Base-by-base conservation (phyloP, 2,329 filamentous ascomycete genomes). In the Tolypocladium tundrense region DNA sequence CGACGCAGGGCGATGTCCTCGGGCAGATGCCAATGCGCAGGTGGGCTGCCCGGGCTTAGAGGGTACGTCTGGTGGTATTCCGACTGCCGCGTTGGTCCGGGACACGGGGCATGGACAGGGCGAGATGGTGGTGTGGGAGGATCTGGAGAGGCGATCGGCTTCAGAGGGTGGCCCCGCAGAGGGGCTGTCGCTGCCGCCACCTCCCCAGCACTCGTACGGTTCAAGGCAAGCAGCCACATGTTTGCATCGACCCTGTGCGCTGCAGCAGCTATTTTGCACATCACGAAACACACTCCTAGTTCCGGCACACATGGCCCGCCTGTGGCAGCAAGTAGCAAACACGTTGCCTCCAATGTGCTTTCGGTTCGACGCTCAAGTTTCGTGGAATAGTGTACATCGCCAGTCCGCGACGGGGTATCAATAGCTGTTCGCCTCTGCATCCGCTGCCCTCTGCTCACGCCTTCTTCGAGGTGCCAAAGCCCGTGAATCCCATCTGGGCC, bases 401-500 rank as follows among this genome's bases (percentile, higher is more conserved):
- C 31, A 37, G 31, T 21, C 19, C 48, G 31, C 21, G 35, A 40
- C 52, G 40, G 56, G 56, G 56, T 57, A 57, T 57, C 56, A 53
- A 53, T 45, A 21, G 19, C 13, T 37, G 19, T 21, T 14, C 31
- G 13, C 31, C 31, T 35, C 19, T 11, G 31, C 31, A 35, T 31
- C 53, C 40, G 21, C n/a, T 11, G 2, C 10, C 13, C 56, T 42
- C 58, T 33, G 16, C 48, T 67, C 64, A 75, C 11, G 9, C 40
- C 71, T 80, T 83, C 66, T 82, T 82, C 3, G 81, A 80, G 10
- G 75, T 75, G 10, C 85, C 84, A 70, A 88, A 88, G 0, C 84
- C 84, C 1, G 78, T 78, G 61, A 87, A 82, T 0, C 85, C 84
- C 81, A 88, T 84, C 60, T 81, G 79, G 13, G 83, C 83, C 82